phyloP scores from a whole-genome alignment of 2,329 filamentous ascomycete genomes.

The Talaromyces sp. region DNA sequence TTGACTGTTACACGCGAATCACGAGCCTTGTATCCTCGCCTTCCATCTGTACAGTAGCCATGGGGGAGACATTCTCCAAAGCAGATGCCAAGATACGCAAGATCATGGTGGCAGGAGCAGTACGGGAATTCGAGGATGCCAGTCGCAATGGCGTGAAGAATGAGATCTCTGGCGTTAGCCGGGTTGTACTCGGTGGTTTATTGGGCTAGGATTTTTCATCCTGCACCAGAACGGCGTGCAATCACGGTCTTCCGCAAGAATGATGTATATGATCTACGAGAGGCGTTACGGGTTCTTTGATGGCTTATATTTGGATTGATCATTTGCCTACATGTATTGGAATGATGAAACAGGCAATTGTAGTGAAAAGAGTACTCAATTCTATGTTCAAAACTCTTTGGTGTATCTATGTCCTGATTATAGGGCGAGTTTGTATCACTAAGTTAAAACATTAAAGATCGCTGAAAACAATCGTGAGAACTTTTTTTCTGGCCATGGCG shows the following conservation, averaged over 20 bases:
- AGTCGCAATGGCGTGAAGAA: conserved; percentile 74
- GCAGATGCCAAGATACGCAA: conserved; percentile 84
- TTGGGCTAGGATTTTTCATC: conserved; percentile 53
- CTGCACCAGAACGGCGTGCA: not conserved
- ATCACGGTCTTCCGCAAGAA: not conserved
- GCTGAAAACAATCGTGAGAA: conserved; percentile 14
- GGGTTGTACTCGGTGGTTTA: conserved; percentile 84
- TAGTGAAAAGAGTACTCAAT: not conserved
- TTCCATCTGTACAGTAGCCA: conserved; percentile 66
- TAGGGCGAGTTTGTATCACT: conserved; percentile 11
- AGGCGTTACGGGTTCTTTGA: conserved; percentile 5
- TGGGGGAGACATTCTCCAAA: conserved; percentile 88
- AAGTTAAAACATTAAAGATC: not conserved
- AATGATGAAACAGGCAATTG: not conserved
- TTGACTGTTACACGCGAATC: conserved; percentile 85
- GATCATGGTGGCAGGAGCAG: conserved; percentile 81
- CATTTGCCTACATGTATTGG: not conserved
- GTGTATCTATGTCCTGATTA: conserved; percentile 13
- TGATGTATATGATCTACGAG: conserved; percentile 1
- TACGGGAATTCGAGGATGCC: conserved; percentile 91
- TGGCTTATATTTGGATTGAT: not conserved
- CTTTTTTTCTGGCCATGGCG: conserved; percentile 16
- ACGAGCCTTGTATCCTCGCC: conserved; percentile 75
- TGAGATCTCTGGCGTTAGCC: conserved; percentile 83
- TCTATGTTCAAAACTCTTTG: conserved; percentile 12